Base-by-base conservation (phyloP, 352 stramenopile species). In the Phytophthora vignae region DNA sequence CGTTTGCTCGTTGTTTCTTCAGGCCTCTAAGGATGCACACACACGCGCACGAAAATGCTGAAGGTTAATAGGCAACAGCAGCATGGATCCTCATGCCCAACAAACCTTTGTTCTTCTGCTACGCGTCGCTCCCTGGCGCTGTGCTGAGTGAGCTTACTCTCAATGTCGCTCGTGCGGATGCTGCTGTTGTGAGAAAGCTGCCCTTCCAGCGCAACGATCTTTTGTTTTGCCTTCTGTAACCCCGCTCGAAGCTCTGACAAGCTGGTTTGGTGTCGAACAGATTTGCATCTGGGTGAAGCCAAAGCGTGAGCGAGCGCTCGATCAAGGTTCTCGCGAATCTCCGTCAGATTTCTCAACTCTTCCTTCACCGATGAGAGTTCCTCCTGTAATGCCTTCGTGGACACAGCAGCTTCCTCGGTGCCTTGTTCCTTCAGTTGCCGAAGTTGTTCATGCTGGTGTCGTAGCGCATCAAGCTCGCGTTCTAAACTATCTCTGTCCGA, bases 71-170 rank as follows among this genome's bases (percentile, higher is more conserved):
- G 36, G 36, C 36, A 44, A 44, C n/a, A 44, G 36, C 36, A 17
- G 36, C 0, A 44, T 44, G 36, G 36, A 44, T 44, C 36, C 36
- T 44, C 36, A 44, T 44, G 12, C 36, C 5, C 36, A n/a, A 56
- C 68, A 67, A 60, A 87, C 84, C 77, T 92, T 36, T 88, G 82
- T 15, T 92, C 83, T 46, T 90, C 85, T 0, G 52, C 12, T 25
- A 63, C 27, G 33, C 74, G 76, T 44, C 79, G 68, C 63, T 90
- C 82, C 48, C 73, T 64, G 12, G 74, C 65, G 4, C 60, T 74
- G 3, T 87, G 55, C 48, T 78, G 58, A 2, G 71, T 62, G 6
- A 73, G 40, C 36, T 82, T 90, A 10, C 33, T 49, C n/a, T 89
- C 80, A 10, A 73, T 31, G 60, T 91, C 78, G 46, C 74, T 88